These are phyloP conservation scores for Colletotrichum liaoningense DNA, from an alignment of 2,329 filamentous ascomycete genomes.

Conservation along the genomic window DNA sequence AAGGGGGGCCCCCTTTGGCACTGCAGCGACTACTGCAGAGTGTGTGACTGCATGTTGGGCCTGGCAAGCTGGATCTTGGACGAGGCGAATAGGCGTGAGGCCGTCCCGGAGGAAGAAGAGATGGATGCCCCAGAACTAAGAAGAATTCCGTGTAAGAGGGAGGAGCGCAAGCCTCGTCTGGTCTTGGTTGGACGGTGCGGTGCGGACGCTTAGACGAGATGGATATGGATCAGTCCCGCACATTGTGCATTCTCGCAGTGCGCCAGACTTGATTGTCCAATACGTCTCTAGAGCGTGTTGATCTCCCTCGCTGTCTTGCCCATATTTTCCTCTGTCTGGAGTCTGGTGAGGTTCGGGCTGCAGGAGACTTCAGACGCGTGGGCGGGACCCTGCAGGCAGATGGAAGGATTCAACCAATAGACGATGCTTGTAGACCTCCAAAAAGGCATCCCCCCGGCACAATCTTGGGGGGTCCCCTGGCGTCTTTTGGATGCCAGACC, in stretches of 20 bases:
- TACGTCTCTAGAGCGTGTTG: slow-evolving; percentile 9
- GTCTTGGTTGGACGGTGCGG: slow-evolving; percentile 16
- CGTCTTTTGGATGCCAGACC: slow-evolving; percentile 28
- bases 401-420: slow-evolving; percentile 21
- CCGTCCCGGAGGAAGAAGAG: not conserved
- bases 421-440: slow-evolving; percentile 15
- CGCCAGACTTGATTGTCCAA: not conserved
- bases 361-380: slow-evolving; percentile 34
- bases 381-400: slow-evolving; percentile 34
- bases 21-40: slow-evolving; percentile 30
- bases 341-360: slow-evolving; percentile 5
- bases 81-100: slow-evolving; percentile 19
- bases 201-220: slow-evolving; percentile 16
- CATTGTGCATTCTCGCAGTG: not conserved
- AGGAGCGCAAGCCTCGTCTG: slow-evolving; percentile 19
- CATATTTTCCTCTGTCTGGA: slow-evolving; percentile 1
- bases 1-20: slow-evolving; percentile 10
- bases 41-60: not conserved
- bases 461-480: slow-evolving; percentile 20
- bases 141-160: not conserved
- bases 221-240: not conserved
- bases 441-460: slow-evolving; percentile 10
- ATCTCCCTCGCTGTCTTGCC: slow-evolving; percentile 18
- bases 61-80: not conserved
- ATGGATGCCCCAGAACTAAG: not conserved